A percentile compares a stretch with the other conserved stretches of the same genome.
Conservation (phyloP, 768 basidiomycete genomes). For the Termitomyces sp. region DNA sequence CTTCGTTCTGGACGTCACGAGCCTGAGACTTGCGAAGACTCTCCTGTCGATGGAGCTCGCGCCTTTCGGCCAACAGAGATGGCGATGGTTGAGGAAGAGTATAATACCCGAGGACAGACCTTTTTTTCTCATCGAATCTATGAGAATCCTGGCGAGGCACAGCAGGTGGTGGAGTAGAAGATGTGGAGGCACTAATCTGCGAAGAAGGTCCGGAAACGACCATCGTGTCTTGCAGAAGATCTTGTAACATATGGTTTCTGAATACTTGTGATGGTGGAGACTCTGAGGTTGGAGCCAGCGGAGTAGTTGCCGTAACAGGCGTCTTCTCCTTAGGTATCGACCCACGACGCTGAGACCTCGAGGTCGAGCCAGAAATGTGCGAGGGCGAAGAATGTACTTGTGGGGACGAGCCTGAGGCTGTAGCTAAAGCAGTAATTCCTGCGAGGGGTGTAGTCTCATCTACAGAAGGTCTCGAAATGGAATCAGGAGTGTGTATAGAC, state of each 20-base stretch:
- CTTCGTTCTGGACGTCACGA: not conserved
- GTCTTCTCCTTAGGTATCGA: not conserved
- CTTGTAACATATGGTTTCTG: slow-evolving; percentile 40
- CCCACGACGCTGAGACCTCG: not conserved
- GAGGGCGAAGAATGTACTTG: not conserved
- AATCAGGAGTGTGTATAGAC: not conserved
- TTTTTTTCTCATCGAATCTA: slow-evolving; percentile 11
- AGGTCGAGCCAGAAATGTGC: not conserved
- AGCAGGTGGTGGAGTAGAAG: slow-evolving; percentile 42
- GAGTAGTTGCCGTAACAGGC: not conserved
- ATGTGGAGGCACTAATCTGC: slow-evolving; percentile 20
- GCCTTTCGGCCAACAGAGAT: slow-evolving; percentile 18
- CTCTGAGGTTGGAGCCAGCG: not conserved
- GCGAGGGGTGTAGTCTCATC: not conserved
- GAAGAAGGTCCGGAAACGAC: not conserved
- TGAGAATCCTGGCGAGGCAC: slow-evolving; percentile 25
- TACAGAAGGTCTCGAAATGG: not conserved
- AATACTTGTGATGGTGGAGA: slow-evolving; percentile 15
- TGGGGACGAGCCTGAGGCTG: not conserved
- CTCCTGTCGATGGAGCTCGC: slow-evolving; percentile 1
- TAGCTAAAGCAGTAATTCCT: not conserved
- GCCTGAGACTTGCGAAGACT: not conserved
- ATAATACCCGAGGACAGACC: slow-evolving; percentile 3
- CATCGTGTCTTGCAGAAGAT: slow-evolving; percentile 38
- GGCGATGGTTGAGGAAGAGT: slow-evolving; percentile 21